Conservation (phyloP, 768 basidiomycete species). For the Collybia sp. region DNA sequence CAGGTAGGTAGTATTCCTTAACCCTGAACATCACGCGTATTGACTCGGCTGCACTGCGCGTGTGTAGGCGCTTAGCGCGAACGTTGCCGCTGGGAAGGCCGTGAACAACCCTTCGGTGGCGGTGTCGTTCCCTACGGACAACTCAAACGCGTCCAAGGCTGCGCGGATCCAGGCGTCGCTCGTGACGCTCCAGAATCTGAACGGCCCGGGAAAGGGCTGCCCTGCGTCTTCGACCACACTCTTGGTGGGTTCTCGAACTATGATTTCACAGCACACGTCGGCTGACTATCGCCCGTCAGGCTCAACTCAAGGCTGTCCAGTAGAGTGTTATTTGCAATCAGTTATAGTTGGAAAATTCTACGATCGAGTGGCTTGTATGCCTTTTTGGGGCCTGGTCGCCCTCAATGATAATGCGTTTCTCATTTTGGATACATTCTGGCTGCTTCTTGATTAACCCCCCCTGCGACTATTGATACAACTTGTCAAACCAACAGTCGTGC, state of each 20-base stretch:
- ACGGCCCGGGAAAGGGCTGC: slow-evolving; percentile 66
- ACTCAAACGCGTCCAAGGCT: slow-evolving; percentile 45
- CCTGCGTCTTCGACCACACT: slow-evolving; percentile 34
- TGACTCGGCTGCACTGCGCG: no score
- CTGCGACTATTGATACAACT: no score
- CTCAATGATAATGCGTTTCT: no score
- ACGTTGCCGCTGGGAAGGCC: slow-evolving; percentile 58
- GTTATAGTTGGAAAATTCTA: no score
- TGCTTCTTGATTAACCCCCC: no score
- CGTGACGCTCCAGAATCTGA: slow-evolving; percentile 65
- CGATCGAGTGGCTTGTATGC: background rate
- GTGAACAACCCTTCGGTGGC: slow-evolving; percentile 54
- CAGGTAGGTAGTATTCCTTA: no score
- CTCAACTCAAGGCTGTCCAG: slow-evolving; percentile 22
- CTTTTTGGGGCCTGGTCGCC: background rate
- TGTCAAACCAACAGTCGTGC: no score
- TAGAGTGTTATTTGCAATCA: no score
- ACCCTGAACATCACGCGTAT: no score
- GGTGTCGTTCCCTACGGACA: slow-evolving; percentile 61
- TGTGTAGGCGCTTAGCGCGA: slow-evolving; percentile 39
- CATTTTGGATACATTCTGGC: no score
- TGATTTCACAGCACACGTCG: background rate
- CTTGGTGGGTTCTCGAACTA: slow-evolving; percentile 7
- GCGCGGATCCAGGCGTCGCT: slow-evolving; percentile 56
- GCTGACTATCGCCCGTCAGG: slow-evolving; percentile 10